A percentile compares a stretch with the other conserved stretches of the same genome.
Evolutionary conservation across 176 grass and related monocot species (phyloP).

Genomic region (Olyra latifolia): DNA sequence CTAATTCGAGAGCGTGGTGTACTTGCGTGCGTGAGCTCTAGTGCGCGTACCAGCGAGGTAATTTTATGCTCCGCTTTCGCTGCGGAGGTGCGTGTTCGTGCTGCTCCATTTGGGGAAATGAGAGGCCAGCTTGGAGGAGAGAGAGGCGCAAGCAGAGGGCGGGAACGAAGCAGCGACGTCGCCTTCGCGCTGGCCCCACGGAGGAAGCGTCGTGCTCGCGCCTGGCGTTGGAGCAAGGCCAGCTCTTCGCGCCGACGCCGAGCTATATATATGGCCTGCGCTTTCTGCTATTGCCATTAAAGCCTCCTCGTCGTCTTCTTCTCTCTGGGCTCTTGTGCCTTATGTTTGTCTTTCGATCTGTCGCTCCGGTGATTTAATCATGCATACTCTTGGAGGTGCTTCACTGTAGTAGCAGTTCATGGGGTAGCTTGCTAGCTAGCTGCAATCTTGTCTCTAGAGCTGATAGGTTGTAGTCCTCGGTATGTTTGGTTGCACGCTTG

Average conservation of each 20-base stretch:
- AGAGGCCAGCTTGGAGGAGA: too few relatives aligned
- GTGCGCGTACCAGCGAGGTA: background rate
- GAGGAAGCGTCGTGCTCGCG: too few relatives aligned
- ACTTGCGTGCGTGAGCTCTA: background rate
- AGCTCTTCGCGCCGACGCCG: too few relatives aligned
- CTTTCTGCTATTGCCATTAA: background rate
- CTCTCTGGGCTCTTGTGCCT: background rate
- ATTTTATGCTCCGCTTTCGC: slow-evolving; percentile 47
- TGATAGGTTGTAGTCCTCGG: background rate
- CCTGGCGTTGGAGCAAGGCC: too few relatives aligned
- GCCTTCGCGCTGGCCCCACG: too few relatives aligned
- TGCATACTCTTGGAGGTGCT: background rate
- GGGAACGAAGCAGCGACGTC: too few relatives aligned
- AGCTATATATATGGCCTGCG: too few relatives aligned
- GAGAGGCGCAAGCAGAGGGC: too few relatives aligned
- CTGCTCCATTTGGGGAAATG: slow-evolving; percentile 15
- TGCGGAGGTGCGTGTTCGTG: background rate
- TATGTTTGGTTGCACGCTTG: too few relatives aligned
- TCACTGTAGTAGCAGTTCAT: background rate
- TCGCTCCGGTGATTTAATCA: background rate
- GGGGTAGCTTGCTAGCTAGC: background rate
- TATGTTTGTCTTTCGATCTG: background rate
- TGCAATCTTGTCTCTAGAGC: background rate
- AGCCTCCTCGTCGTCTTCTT: background rate
- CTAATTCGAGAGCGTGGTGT: background rate